phyloP scores from a whole-genome alignment of 2,329 filamentous ascomycete species.

The Pestalotiopsis sp. region DNA sequence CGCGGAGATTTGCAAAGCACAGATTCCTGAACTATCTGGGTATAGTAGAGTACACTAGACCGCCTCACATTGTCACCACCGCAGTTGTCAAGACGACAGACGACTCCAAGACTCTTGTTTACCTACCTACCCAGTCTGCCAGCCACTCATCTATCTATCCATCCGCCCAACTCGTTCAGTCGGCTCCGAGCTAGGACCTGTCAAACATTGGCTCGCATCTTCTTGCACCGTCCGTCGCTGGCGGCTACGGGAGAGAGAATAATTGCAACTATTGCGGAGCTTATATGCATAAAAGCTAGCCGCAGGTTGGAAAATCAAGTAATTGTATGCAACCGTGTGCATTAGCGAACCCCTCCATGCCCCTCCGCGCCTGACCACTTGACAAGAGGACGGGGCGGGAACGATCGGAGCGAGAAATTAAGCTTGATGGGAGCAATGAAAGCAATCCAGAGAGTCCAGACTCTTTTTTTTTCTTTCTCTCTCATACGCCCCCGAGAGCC shows the following conservation, averaged over 20 bases:
- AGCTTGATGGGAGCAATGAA: too few relatives aligned
- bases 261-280: not conserved
- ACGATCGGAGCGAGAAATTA: too few relatives aligned
- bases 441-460: too few relatives aligned
- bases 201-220: not conserved
- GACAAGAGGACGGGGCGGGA: too few relatives aligned
- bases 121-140: too few relatives aligned
- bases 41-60: not conserved
- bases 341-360: not conserved
- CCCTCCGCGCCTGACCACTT: too few relatives aligned
- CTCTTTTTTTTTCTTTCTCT: too few relatives aligned
- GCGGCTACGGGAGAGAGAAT: not conserved
- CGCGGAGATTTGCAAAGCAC: not conserved
- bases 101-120: not conserved
- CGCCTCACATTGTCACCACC: not conserved
- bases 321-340: not conserved
- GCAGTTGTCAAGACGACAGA: not conserved
- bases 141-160: not conserved
- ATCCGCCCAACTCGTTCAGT: not conserved
- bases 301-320: not conserved
- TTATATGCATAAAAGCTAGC: not conserved
- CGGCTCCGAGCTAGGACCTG: not conserved
- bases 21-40: not conserved
- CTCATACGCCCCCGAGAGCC: too few relatives aligned
- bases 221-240: not conserved